Evolutionary conservation across 148 eudicot species (phyloP).

Genomic region (Spergularia marina): DNA sequence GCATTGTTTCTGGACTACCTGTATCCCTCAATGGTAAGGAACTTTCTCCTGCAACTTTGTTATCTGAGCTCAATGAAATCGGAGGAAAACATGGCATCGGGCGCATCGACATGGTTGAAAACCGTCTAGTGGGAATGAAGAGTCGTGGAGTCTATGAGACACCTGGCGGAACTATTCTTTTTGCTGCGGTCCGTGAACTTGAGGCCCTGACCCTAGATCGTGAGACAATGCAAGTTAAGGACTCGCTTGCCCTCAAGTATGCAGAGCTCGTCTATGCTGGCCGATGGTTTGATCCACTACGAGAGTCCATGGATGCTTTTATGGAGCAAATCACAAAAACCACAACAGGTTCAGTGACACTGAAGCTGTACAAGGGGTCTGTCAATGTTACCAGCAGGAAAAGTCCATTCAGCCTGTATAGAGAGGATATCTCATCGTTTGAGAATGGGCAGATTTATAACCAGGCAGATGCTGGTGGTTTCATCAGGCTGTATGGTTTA

Average conservation of each 20-base stretch:
- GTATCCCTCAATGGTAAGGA: conserved; percentile 73
- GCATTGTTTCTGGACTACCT: conserved; percentile 72
- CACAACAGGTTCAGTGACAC: conserved; percentile 81
- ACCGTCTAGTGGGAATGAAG: conserved; percentile 91
- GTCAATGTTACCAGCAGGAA: conserved; percentile 54
- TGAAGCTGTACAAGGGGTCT: conserved; percentile 77
- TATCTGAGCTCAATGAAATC: conserved; percentile 64
- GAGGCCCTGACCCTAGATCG: conserved; percentile 86
- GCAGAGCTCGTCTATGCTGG: conserved; percentile 92
- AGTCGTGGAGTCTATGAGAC: conserved; percentile 94
- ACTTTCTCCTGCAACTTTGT: conserved; percentile 84
- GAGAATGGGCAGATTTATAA: conserved; percentile 76
- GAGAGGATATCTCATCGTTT: conserved; percentile 81
- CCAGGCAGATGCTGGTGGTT: conserved; percentile 95
- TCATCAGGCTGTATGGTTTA: conserved; percentile 75
- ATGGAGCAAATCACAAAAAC: conserved; percentile 72
- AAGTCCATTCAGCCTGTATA: conserved; percentile 73
- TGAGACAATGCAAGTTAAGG: conserved; percentile 72
- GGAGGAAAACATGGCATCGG: conserved; percentile 84
- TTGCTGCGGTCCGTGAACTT: conserved; percentile 61
- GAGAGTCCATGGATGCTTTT: conserved; percentile 75
- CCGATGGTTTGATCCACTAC: conserved; percentile 85
- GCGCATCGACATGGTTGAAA: conserved; percentile 86
- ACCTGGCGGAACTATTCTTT: conserved; percentile 87
- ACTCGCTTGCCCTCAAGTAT: conserved; percentile 69